A percentile compares a stretch with the other conserved stretches of the same genome.
These are phyloP conservation scores for Suillus plorans DNA, from an alignment of 768 basidiomycete genomes.

Conservation along the genomic window DNA sequence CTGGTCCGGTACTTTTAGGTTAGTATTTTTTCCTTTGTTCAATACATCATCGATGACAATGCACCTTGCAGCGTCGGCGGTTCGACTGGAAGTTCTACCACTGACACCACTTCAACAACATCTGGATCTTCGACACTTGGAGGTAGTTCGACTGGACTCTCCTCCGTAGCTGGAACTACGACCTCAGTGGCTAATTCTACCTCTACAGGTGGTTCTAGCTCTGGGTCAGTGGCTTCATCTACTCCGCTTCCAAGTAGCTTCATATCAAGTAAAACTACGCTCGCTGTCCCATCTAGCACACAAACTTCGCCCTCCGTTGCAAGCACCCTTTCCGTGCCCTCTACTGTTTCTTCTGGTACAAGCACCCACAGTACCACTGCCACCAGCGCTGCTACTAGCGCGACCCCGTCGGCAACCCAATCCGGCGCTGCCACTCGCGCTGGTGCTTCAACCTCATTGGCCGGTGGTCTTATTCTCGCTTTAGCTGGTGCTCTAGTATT, in stretches of 20 bases:
- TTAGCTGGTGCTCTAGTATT: slow-evolving; percentile 23
- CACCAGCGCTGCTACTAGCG: not conserved
- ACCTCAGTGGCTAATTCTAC: slow-evolving; percentile 16
- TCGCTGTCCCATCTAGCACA: slow-evolving; percentile 20
- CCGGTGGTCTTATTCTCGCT: slow-evolving; percentile 18
- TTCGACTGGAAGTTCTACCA: slow-evolving; percentile 43
- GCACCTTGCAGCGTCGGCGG: slow-evolving; percentile 43
- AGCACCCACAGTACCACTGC: not conserved
- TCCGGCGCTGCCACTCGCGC: slow-evolving; percentile 22
- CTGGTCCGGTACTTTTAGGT: slow-evolving; percentile 62
- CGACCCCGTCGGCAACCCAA: slow-evolving; percentile 15
- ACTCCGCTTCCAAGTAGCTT: slow-evolving; percentile 6
- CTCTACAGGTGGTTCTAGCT: slow-evolving; percentile 4
- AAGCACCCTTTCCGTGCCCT: slow-evolving; percentile 29
- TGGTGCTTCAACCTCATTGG: slow-evolving; percentile 21
- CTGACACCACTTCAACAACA: not conserved
- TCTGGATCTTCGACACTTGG: slow-evolving; percentile 9
- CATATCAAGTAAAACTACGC: slow-evolving; percentile 7
- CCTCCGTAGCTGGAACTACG: not conserved
- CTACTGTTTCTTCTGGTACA: slow-evolving; percentile 17
- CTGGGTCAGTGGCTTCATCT: not conserved
- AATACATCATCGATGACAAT: slow-evolving; percentile 3
- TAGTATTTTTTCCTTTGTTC: slow-evolving; percentile 17
- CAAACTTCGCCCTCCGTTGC: slow-evolving; percentile 15
- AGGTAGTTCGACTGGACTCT: not conserved